A percentile compares a stretch with the other conserved stretches of the same genome.
phyloP scores from a whole-genome alignment of 495 filamentous ascomycete genomes.

The Arthonia radiata region DNA sequence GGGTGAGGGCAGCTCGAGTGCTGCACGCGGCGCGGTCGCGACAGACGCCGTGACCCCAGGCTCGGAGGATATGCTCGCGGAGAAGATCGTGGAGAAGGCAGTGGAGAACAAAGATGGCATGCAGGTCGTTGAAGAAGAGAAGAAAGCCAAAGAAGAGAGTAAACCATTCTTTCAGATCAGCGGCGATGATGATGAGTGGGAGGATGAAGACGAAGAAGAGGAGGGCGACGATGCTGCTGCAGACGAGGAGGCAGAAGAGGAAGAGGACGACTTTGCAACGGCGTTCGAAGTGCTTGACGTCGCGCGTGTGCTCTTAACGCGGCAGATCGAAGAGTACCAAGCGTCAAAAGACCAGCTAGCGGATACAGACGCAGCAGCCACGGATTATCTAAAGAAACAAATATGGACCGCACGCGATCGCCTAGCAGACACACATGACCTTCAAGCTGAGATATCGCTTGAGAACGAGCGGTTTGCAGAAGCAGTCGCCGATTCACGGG shows the following conservation, averaged over 20 bases:
- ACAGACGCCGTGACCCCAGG: constrained; percentile 8
- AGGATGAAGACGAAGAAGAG: constrained; percentile 24
- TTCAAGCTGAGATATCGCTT: constrained; percentile 78
- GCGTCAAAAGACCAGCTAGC: constrained; percentile 18
- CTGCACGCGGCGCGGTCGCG: constrained; percentile 5
- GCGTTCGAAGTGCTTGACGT: constrained; percentile 86
- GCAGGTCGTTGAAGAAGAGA: constrained; percentile 15
- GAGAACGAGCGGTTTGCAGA: constrained; percentile 75
- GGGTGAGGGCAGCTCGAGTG: constrained; percentile 10
- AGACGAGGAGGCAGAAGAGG: constrained; percentile 30
- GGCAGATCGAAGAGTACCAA: constrained; percentile 27
- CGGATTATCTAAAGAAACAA: constrained; percentile 6
- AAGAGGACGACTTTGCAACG: constrained; percentile 72
- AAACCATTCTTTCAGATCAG: constrained; percentile 78
- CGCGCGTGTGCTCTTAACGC: constrained; percentile 53
- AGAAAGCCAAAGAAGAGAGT: constrained; percentile 16
- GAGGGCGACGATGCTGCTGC: constrained; percentile 9
- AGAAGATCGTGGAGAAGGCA: constrained; percentile 20
- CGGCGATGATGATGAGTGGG: constrained; percentile 72
- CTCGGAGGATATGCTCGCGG: constrained; percentile 13
- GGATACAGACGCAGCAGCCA: constrained; percentile 14
- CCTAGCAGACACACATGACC: constrained; percentile 71
- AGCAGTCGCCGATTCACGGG: constrained; percentile 56
- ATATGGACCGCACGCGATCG: constrained; percentile 49
- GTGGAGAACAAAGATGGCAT: constrained; percentile 16